Evolutionary conservation across 2,329 filamentous ascomycete genomes (phyloP), one percentile per base, ranked within the genome.

Genomic region (Torrubiella hemipterigena): DNA sequence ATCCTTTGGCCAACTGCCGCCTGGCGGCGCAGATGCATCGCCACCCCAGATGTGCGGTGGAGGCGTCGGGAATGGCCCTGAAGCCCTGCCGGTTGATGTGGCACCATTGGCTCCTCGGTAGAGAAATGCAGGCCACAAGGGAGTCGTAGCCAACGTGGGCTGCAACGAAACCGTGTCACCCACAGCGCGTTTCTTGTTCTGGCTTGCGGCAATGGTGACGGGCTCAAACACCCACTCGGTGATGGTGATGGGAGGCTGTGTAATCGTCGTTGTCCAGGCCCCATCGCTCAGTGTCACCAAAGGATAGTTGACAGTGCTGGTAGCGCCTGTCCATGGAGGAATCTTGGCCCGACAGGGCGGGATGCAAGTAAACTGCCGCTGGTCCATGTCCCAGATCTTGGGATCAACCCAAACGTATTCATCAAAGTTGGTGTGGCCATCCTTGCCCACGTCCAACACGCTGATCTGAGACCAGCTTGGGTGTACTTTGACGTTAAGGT

Each of bases 231-330:
- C 12, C 40, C 35, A 40, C 10, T 47, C 24, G 6, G 45, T 38
- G 10, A 52, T 38, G 18, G 49, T 49, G 6, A 52, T n/a, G 6
- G 50, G 47, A 9, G 41, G 14, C 17, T 31, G 17, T 7, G 48
- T 54, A 17, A 54, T 47, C 10, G 42, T 49, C 25, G 34, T 52
- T 5, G 46, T 48, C 51, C 50, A 55, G 8, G 42, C 36, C 5
- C 38, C 50, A 6, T 35, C 4, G 38, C 41, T 52, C 23, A 51
- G 43, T 3, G 51, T 55, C 7, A 54, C 35, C 7, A 46, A 29
- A 3, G 52, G 50, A 34, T 46, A 52, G 33, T 53, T 38, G 24
- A 54, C 39, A 11, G 40, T 46, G 17, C 37, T 47, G 4, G 47
- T 54, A 4, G 46, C 43, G 3, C 40, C 29, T 1, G 39, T 46